These are phyloP conservation scores for Boletus mariae DNA, from an alignment of 1,284 basidiomycete species.

Conservation along the genomic window DNA sequence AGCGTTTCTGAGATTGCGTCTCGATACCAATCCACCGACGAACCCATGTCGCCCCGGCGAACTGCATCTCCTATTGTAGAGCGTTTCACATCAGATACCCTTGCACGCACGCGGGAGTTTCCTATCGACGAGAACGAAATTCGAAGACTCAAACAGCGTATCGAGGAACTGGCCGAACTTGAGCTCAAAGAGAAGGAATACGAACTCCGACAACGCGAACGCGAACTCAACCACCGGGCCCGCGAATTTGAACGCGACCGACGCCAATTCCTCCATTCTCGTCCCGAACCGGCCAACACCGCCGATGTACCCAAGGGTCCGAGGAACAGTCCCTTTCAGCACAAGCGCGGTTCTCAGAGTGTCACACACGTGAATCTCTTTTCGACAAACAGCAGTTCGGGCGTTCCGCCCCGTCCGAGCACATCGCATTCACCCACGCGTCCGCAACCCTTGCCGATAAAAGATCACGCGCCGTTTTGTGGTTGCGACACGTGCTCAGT, in stretches of 20 bases:
- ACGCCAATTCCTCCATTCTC: conserved; percentile 36
- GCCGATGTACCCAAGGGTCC: conserved; percentile 28
- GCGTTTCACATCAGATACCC: conserved; percentile 19
- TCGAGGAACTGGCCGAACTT: conserved; percentile 49
- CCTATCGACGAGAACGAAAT: conserved; percentile 33
- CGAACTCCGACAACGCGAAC: conserved; percentile 54
- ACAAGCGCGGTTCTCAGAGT: conserved; percentile 42
- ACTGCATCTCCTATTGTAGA: conserved; percentile 33
- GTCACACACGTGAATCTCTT: conserved; percentile 44
- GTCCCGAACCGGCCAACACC: conserved; percentile 19
- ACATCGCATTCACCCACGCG: conserved; percentile 27
- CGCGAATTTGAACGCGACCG: conserved; percentile 55
- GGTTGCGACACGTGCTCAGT: conserved; percentile 60
- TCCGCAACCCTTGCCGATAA: conserved; percentile 23
- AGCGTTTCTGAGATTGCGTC: conserved; percentile 66
- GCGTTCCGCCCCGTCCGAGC: conserved; percentile 15
- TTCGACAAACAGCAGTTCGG: conserved; percentile 22
- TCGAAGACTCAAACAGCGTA: conserved; percentile 40
- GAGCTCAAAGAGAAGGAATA: conserved; percentile 53
- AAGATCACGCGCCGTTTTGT: conserved; percentile 54
- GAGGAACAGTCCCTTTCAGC: conserved; percentile 22
- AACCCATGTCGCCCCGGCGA: conserved; percentile 35
- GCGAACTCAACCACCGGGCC: conserved; percentile 51
- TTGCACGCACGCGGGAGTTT: conserved; percentile 13
- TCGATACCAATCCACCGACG: conserved; percentile 50